Evolutionary conservation across 148 eudicot species (phyloP), one percentile per base, ranked within the genome.

Genomic region (Chenopodium quinoa): DNA sequence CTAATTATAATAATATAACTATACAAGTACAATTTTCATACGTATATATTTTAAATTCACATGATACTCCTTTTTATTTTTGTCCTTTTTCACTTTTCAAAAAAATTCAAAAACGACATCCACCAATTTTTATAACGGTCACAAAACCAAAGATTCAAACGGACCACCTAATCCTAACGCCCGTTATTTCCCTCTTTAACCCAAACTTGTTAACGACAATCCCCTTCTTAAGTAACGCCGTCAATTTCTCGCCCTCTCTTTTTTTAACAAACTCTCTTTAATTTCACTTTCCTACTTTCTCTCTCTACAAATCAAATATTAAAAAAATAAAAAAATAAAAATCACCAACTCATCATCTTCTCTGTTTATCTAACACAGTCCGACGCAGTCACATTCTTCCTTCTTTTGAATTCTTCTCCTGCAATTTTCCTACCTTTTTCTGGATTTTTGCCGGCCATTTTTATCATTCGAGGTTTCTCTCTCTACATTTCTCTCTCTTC

Each of bases 151-250:
- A 34, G 44, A 52, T 81, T 68, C 75, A 81, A 81, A 81, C 68
- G 58, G 68, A 22, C 66, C 83, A 75, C 78, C 74, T 75, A 74
- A 32, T 74, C 29, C 56, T 47, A 19, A 66, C 58, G n/a, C 14
- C 66, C 83, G 83, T 75, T 66, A 66, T 3, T 10, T n/a, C 76
- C 4, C 54, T 32, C 46, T 37, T 23, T 72, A 0, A 2, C 9
- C 60, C 32, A 5, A 1, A 47, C 27, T 2, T 17, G 1, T 23
- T 7, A 79, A 78, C 76, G 71, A 37, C 62, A 72, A 27, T 27
- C 60, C 34, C n/a, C 81, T 75, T 77, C 14, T 63, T 64, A 78
- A 34, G 54, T 85, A 89, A 89, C 92, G 89, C 82, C 82, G 82
- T 79, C 70, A 79, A 10, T 83, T 79, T 75, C 54, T 52, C 34